Evolutionary conservation across 2,329 filamentous ascomycete species (phyloP).

Genomic region (Arthrobotrys pseudoclavata): DNA sequence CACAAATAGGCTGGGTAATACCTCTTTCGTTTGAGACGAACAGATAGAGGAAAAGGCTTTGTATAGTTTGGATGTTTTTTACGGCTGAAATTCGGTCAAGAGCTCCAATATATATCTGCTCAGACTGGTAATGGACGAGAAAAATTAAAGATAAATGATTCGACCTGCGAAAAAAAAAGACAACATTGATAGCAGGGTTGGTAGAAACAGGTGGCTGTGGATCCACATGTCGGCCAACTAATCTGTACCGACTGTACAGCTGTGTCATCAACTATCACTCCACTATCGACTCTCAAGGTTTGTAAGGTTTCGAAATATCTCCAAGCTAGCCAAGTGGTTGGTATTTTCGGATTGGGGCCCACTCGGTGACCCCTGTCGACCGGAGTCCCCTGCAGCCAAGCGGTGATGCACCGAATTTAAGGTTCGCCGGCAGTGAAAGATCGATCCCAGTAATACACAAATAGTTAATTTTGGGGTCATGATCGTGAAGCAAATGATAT

Average conservation of each 20-base stretch:
- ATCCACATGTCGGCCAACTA: neutral
- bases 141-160: neutral
- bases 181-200: neutral
- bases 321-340: neutral
- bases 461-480: constrained; percentile 16
- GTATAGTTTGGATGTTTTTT: neutral
- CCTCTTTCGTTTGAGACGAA: neutral
- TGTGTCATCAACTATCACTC: neutral
- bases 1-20: neutral
- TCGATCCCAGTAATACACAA: neutral
- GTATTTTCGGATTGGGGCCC: constrained; percentile 22
- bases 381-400: constrained; percentile 9
- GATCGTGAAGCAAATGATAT: neutral
- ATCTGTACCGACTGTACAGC: neutral
- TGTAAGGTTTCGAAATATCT: neutral
- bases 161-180: neutral
- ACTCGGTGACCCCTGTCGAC: neutral
- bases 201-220: neutral
- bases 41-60: neutral
- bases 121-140: neutral
- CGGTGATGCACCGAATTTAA: neutral
- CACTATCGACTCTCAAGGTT: neutral
- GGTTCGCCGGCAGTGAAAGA: neutral
- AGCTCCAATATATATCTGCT: neutral
- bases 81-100: neutral